Base-by-base conservation (phyloP, 257 asterid genomes). In the Ballota nigra region DNA sequence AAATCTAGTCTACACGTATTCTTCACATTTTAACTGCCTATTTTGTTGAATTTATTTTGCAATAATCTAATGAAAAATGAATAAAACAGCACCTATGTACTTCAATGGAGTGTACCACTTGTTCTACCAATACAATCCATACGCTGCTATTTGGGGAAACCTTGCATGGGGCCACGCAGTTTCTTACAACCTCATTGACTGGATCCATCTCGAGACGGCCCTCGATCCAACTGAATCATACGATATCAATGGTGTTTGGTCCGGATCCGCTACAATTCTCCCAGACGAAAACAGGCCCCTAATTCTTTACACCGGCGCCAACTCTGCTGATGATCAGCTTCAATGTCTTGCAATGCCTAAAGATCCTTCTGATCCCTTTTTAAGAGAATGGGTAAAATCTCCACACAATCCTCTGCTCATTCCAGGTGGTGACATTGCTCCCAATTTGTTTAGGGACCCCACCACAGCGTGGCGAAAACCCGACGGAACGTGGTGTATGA, bases 121-220 rank as follows among this genome's bases (percentile, higher is more conserved):
- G 0, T 86, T 88, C 86, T 90, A 88, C 66, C 97, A 90, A 75
- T 86, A 88, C 84, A 88, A 88, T 28, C 95, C 93, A 13, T 56
- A 64, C 22, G 84, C 84, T 23, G 83, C 89, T 16, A 69, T 61
- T 11, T 73, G 81, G 80, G 91, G 81, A 4, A 83, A 84, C 78
- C 85, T 86, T n/a, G 62, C 86, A 8, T 86, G 95, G 97, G 95
- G 79, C 0, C 97, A 90, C 69, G 82, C 97, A 1, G 83, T 88
- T 0, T 90, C 97, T 1, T 75, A 73, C 61, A 84, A 88, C 77
- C 86, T 90, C 3, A 4, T 90, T 3, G 85, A 90, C 45, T 90
- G 97, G 95, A 77, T 73, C 22, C 86, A 85, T 22, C 82, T 88
- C n/a, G n/a, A n/a, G n/a, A n/a, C n/a, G n/a, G n/a, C n/a, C n/a